Evolutionary conservation across 2,329 filamentous ascomycete species (phyloP), one percentile per base, ranked within the genome.

Genomic region (Tolypocladium tropicale): DNA sequence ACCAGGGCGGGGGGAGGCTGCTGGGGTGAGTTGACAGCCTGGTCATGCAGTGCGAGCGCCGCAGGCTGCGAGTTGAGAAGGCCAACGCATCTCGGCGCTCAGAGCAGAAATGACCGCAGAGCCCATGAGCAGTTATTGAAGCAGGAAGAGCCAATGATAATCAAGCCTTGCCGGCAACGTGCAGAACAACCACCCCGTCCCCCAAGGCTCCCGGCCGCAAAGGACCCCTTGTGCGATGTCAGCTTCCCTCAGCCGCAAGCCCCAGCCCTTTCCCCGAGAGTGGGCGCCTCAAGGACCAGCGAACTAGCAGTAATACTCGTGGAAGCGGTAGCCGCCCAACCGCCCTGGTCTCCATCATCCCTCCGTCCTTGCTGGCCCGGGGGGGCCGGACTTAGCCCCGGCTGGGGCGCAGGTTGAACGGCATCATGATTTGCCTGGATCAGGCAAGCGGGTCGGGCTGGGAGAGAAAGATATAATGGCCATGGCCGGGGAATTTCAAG

Each of bases 171-270:
- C 46, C 1, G 11, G 25, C 43, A 48, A 30, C 43, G 43, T n/a
- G 43, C 43, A 11, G 16, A 18, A 25, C 28, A 32, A 32, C 30
- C 43, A 48, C 28, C 4, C 46, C 16, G n/a, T 32, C 7, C 12
- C 25, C 28, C 25, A 30, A 5, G 12, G 16, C 25, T 10, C 14
- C 28, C 28, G 36, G 21, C 49, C 36, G 30, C 36, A 14, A 48
- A 28, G 46, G 16, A 37, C 36, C 28, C n/a, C 33, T 43, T 21
- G 46, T 11, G 46, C 28, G 4, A 34, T 37, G 39, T 57, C 53
- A 57, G 55, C 55, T 52, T 46, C 52, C 55, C 28, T 57, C 55
- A 57, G 55, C 55, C 55, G 55, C 55, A 57, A 52, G 53, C 52
- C 55, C 23, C 23, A 33, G 46, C 18, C 52, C 23, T 49, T 49